phyloP scores from a whole-genome alignment of 257 asterid species.

The Solanum habrochaites region DNA sequence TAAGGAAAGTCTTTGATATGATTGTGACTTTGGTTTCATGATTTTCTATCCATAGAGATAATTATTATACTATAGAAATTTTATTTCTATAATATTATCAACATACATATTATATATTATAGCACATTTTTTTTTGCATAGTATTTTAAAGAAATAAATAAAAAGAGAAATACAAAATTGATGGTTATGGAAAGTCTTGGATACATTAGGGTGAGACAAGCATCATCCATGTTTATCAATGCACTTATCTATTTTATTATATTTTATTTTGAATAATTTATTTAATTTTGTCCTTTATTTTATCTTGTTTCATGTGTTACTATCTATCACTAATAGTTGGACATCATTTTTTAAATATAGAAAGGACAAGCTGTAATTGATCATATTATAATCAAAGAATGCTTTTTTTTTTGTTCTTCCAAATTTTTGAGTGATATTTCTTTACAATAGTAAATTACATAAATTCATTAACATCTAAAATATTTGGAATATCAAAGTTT shows the following conservation, averaged over 20 bases:
- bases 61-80: not conserved
- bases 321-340: not conserved
- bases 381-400: not conserved
- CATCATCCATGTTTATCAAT: not conserved
- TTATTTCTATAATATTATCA: not conserved
- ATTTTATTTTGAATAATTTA: not conserved
- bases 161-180: not conserved
- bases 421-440: not conserved
- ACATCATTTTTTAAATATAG: not conserved
- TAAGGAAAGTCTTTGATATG: conserved; percentile 3
- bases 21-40: conserved; percentile 5
- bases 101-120: not conserved
- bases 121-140: not conserved
- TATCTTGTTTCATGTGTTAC: not conserved
- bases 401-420: not conserved
- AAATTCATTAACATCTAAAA: conserved; percentile 36
- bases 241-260: not conserved
- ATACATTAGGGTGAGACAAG: not conserved
- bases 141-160: not conserved
- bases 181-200: not conserved
- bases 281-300: not conserved
- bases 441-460: conserved; percentile 10
- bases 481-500: conserved; percentile 40
- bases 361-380: not conserved
- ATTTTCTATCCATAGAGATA: conserved; percentile 14